Evolutionary conservation across 2,329 filamentous ascomycete genomes (phyloP).

Genomic region (Conoideocrella luteorostrata): DNA sequence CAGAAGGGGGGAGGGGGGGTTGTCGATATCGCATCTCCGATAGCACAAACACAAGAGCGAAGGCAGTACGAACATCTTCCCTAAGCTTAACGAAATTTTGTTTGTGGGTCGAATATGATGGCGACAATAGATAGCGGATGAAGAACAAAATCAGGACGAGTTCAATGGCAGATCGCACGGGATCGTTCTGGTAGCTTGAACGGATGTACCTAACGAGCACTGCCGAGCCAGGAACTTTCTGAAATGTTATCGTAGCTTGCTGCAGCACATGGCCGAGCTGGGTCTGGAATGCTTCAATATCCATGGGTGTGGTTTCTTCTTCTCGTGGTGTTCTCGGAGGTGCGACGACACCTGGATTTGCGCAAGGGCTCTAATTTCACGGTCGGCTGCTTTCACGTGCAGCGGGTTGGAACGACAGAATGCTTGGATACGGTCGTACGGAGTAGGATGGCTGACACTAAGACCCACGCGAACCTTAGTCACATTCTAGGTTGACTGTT

Average conservation of each 20-base stretch:
- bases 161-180: conserved; percentile 87
- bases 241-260: conserved; percentile 60
- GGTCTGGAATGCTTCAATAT: conserved; percentile 54
- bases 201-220: conserved; percentile 93
- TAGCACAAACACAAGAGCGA: background rate
- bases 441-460: too few relatives aligned
- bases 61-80: conserved; percentile 55
- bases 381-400: too few relatives aligned
- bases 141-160: conserved; percentile 92
- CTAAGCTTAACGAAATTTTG: conserved; percentile 83
- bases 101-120: conserved; percentile 86
- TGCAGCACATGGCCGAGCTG: conserved; percentile 44
- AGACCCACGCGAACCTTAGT: too few relatives aligned
- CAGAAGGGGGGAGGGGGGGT: background rate
- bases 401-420: background rate
- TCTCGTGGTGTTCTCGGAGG: background rate
- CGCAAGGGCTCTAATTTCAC: background rate
- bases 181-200: conserved; percentile 96
- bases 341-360: background rate
- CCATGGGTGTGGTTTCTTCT: conserved; percentile 38
- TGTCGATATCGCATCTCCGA: too few relatives aligned
- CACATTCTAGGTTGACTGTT: too few relatives aligned
- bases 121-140: conserved; percentile 83
- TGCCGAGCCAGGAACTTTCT: conserved; percentile 86
- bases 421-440: too few relatives aligned